Conservation (phyloP, 192 early-diverging fungal species). For the Ambispora gerdemannii region DNA sequence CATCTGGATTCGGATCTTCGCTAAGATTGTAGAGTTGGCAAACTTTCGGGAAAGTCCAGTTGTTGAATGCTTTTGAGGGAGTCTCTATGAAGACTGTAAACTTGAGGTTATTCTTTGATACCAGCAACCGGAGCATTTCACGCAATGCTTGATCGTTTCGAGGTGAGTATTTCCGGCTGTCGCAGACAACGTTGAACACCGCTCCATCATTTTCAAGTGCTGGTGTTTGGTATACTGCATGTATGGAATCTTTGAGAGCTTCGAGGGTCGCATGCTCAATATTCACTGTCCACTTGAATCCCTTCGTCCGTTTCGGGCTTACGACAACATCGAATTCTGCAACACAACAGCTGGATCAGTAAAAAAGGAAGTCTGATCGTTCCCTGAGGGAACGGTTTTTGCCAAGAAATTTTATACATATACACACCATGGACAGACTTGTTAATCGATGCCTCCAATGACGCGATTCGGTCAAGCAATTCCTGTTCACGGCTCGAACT, state of each 20-base stretch:
- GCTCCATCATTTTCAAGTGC: conserved; percentile 9
- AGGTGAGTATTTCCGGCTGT: conserved; percentile 4
- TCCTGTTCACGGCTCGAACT: not conserved
- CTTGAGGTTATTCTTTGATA: conserved; percentile 13
- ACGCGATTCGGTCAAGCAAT: not conserved
- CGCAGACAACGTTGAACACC: not conserved
- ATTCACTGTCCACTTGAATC: conserved; percentile 25
- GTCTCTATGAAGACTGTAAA: not conserved
- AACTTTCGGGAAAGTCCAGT: conserved; percentile 1
- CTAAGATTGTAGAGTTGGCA: not conserved
- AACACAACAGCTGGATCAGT: not conserved
- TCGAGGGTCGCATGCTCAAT: not conserved
- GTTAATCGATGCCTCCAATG: not conserved
- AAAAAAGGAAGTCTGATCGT: not conserved
- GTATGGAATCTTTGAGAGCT: conserved; percentile 4
- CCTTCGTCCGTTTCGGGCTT: not conserved
- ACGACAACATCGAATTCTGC: conserved; percentile 3
- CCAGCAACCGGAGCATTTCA: not conserved
- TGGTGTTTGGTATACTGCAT: not conserved
- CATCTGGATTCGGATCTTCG: not conserved
- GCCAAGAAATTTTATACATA: not conserved
- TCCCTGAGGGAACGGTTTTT: not conserved
- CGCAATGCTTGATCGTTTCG: not conserved
- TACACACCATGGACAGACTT: conserved; percentile 16
- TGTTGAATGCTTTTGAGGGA: conserved; percentile 7